Evolutionary conservation across 2,329 filamentous ascomycete species (phyloP).

Genomic region (Thielaviopsis populi): DNA sequence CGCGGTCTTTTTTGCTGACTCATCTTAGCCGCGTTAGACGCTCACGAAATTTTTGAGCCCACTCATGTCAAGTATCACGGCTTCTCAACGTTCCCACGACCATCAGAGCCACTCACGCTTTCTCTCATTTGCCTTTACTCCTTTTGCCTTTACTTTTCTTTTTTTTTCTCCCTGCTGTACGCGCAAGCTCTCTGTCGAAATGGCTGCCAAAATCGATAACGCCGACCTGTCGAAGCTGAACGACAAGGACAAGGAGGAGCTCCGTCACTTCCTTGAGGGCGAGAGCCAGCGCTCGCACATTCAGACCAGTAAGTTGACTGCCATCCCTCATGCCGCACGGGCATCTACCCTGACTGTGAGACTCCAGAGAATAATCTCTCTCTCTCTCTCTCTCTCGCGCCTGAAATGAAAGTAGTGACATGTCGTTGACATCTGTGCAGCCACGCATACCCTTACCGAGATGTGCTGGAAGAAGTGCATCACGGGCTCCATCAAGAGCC

Average conservation of each 20-base stretch:
- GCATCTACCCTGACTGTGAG: no score
- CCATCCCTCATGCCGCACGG: not conserved
- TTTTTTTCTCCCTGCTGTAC: not conserved
- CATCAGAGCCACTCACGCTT: not conserved
- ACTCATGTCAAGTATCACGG: not conserved
- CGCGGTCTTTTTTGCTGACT: not conserved
- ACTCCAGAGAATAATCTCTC: no score
- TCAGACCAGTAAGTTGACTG: slow-evolving; percentile 38
- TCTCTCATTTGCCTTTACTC: not conserved
- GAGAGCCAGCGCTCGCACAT: slow-evolving; percentile 71
- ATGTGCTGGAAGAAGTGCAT: slow-evolving; percentile 95
- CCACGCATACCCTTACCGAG: slow-evolving; percentile 45
- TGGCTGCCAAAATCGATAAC: slow-evolving; percentile 29
- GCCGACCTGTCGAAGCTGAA: slow-evolving; percentile 61
- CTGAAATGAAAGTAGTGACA: not conserved
- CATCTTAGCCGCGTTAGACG: not conserved
- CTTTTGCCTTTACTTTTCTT: not conserved
- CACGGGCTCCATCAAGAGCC: slow-evolving; percentile 53
- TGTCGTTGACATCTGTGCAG: slow-evolving; percentile 22
- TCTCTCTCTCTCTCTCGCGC: no score
- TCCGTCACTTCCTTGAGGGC: slow-evolving; percentile 71
- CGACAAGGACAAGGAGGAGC: slow-evolving; percentile 69
- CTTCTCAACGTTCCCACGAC: not conserved
- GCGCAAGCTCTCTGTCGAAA: slow-evolving; percentile 19
- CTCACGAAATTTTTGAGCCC: slow-evolving; percentile 2